These are phyloP conservation scores for Porcisia hertigi DNA, from an alignment of 208 protist genomes.

Conservation along the genomic window DNA sequence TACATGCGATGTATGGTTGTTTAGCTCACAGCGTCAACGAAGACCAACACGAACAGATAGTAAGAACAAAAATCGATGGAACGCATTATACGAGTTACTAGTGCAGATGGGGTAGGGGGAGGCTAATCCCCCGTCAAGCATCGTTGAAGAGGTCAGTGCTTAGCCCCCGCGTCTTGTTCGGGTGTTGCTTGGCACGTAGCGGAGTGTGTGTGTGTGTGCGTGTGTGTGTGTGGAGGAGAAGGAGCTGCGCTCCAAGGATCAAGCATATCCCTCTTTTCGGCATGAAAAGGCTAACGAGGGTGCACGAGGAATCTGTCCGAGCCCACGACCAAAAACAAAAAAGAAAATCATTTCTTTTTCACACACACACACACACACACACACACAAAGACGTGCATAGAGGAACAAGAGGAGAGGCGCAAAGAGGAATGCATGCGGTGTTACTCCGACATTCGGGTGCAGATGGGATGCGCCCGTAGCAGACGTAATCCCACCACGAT, in stretches of 20 bases:
- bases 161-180: neutral
- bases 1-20: neutral
- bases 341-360: neutral
- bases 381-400: neutral
- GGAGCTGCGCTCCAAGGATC: too few relatives aligned
- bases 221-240: too few relatives aligned
- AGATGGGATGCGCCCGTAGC: neutral
- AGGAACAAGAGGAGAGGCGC: neutral
- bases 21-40: neutral
- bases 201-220: neutral
- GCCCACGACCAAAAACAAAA: neutral
- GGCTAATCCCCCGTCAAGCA: neutral
- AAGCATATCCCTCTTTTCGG: neutral
- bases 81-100: slow-evolving; percentile 20
- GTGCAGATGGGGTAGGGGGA: neutral
- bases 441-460: neutral
- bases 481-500: neutral
- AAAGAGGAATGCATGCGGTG: neutral
- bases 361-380: neutral
- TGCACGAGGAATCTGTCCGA: neutral
- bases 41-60: neutral
- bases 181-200: neutral
- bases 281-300: neutral
- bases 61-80: neutral
- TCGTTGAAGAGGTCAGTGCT: neutral